Conservation (phyloP, 2,329 filamentous ascomycete species). For the Stemphylium vesicarium region DNA sequence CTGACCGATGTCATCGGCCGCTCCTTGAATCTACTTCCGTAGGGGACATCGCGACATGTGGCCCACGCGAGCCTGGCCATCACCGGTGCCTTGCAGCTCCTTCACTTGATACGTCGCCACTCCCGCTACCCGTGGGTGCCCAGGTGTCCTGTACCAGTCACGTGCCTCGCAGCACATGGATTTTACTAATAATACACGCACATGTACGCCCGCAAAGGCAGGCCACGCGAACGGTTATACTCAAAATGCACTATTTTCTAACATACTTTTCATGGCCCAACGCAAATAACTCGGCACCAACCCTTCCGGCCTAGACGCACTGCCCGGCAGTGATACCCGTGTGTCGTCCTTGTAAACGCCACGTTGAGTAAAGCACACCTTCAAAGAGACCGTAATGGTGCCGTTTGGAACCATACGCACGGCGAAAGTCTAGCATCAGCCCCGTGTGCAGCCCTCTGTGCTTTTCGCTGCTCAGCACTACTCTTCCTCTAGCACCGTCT, state of each 20-base stretch:
- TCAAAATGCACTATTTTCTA: not conserved
- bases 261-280: not conserved
- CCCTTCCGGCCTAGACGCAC: not conserved
- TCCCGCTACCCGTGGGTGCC: too few species aligned
- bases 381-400: not conserved
- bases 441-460: not conserved
- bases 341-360: not conserved
- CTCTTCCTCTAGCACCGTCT: constrained; percentile 36
- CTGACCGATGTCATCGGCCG: constrained; percentile 6
- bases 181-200: not conserved
- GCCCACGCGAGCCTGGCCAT: not conserved
- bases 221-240: not conserved
- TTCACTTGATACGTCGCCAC: too few species aligned
- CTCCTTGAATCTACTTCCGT: constrained; percentile 8
- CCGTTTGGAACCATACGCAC: constrained; percentile 2
- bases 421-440: not conserved
- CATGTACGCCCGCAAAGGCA: not conserved
- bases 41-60: constrained; percentile 3
- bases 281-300: not conserved
- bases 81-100: constrained; percentile 1
- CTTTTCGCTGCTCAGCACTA: constrained; percentile 2
- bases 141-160: not conserved
- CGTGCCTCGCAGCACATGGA: not conserved
- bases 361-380: not conserved
- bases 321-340: constrained; percentile 1